These are phyloP conservation scores for Solanum chacoense DNA, from an alignment of 305 asterid species.

Conservation along the genomic window DNA sequence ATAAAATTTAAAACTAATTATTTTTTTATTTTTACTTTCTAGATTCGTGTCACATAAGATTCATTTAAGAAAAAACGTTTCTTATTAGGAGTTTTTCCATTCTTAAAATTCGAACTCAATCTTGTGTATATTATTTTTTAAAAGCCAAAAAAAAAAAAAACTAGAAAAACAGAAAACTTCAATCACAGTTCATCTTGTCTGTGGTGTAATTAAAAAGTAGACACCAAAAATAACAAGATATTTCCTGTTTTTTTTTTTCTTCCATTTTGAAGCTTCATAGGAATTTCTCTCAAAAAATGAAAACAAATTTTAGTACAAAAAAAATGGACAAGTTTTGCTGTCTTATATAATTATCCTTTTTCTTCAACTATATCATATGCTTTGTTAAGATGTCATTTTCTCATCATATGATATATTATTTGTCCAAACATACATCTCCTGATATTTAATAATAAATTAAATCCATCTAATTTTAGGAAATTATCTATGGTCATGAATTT, in stretches of 20 bases:
- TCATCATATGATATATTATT: neutral
- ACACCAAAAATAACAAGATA: neutral
- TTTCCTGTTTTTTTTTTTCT: neutral
- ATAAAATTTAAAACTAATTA: neutral
- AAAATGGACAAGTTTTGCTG: conserved; percentile 16
- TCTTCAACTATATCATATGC: neutral
- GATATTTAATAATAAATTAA: neutral
- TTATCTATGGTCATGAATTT: neutral
- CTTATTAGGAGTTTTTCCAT: neutral
- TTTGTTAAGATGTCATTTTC: neutral
- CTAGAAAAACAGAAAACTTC: neutral
- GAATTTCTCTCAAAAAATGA: conserved; percentile 5
- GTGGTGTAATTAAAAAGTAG: neutral
- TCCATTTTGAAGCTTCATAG: neutral
- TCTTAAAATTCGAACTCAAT: neutral
- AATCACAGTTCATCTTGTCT: neutral
- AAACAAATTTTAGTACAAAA: conserved; percentile 13
- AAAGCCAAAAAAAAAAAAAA: neutral
- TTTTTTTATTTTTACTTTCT: neutral
- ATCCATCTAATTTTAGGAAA: neutral
- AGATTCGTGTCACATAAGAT: neutral
- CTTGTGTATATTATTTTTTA: neutral
- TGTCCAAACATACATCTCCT: neutral
- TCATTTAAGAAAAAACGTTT: neutral
- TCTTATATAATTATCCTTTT: neutral